A percentile compares a stretch with the other conserved stretches of the same genome.
phyloP scores from a whole-genome alignment of 192 early-diverging fungal genomes.

The Coemansia sp. region DNA sequence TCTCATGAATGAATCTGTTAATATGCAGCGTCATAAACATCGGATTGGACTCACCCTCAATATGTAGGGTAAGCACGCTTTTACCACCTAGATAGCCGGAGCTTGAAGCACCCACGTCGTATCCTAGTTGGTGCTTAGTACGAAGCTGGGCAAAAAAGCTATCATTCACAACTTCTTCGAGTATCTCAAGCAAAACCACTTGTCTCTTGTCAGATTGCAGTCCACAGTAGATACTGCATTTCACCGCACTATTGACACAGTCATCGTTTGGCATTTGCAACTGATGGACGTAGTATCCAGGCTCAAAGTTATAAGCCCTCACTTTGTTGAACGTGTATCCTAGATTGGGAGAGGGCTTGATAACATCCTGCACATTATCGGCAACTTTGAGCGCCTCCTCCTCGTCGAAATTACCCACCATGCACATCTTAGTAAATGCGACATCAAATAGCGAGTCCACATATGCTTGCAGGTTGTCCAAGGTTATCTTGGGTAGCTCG shows the following conservation, averaged over 20 bases:
- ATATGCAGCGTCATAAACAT: conserved; percentile 75
- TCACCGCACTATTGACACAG: neutral
- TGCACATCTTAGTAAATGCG: neutral
- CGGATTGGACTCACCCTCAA: conserved; percentile 79
- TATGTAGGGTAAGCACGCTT: neutral
- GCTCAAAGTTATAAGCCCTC: conserved; percentile 81
- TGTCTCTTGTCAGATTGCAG: neutral
- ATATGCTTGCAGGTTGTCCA: conserved; percentile 5
- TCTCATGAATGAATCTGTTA: conserved; percentile 69
- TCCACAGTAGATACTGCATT: neutral
- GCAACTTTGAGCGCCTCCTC: conserved; percentile 6
- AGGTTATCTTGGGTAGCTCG: neutral
- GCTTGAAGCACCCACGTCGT: conserved; percentile 25
- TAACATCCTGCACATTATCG: conserved; percentile 9
- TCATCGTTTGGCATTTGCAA: neutral
- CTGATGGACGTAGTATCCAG: conserved; percentile 52
- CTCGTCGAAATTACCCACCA: neutral
- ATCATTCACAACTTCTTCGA: conserved; percentile 75
- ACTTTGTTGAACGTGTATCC: conserved; percentile 88
- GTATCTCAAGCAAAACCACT: conserved; percentile 51
- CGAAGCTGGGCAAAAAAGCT: conserved; percentile 87
- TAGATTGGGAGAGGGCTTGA: conserved; percentile 9
- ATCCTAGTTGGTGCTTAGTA: conserved; percentile 84
- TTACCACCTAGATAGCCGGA: neutral
- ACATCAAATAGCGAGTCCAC: conserved; percentile 33